Percentiles rank a stretch among this genome's conserved stretches.
Conservation (phyloP, 23 red algal species). For the Cyanidioschyzon merolae region DNA sequence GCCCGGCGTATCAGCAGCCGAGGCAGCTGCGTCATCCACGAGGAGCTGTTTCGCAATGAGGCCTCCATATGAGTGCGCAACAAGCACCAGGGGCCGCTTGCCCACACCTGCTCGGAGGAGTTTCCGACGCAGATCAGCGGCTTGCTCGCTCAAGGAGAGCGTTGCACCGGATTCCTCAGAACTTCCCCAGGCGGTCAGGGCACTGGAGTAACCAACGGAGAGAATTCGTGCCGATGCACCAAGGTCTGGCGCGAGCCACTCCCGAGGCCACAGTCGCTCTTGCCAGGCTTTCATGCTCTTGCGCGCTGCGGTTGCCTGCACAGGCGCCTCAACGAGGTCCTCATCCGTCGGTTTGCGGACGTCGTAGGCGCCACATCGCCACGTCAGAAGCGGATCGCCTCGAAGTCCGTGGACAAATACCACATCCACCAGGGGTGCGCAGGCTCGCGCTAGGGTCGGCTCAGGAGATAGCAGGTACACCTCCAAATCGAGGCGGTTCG, state of each 20-base stretch:
- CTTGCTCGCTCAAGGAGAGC: slow-evolving; percentile 18
- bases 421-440: slow-evolving; percentile 12
- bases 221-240: neutral
- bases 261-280: slow-evolving; percentile 15
- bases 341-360: neutral
- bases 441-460: neutral
- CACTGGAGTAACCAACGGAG: slow-evolving; percentile 22
- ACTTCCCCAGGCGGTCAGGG: slow-evolving; percentile 24
- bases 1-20: neutral
- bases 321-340: neutral
- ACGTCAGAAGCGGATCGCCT: slow-evolving; percentile 24
- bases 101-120: slow-evolving; percentile 12
- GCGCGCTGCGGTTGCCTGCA: neutral
- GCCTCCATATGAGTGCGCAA: slow-evolving; percentile 29
- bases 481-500: neutral
- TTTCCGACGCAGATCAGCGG: slow-evolving; percentile 7
- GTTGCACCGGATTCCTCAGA: neutral
- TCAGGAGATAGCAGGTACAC: neutral
- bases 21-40: neutral
- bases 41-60: slow-evolving; percentile 20
- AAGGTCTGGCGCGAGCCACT: slow-evolving; percentile 18
- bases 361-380: slow-evolving; percentile 11
- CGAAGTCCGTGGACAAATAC: slow-evolving; percentile 27
- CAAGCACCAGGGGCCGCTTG: neutral
- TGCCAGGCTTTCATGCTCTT: neutral